Base-by-base conservation (phyloP, 2,329 filamentous ascomycete species). In the Pestalotiopsis sp. region DNA sequence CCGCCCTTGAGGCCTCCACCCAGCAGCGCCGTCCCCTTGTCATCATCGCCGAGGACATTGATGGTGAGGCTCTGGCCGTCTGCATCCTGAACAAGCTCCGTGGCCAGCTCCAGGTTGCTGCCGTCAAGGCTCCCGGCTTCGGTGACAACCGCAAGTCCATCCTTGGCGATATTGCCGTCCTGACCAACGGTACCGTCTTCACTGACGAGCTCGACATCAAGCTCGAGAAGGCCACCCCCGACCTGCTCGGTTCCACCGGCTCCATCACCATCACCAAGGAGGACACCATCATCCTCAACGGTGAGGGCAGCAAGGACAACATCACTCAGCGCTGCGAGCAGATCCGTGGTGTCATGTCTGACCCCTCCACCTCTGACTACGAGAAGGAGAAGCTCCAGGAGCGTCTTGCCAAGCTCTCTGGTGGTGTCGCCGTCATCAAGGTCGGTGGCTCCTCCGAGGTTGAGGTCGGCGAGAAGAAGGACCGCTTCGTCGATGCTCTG, bases 381-480 rank as follows among this genome's bases (percentile, higher is more conserved):
- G 96, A 99, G 90, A 98, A 98, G 90, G 96, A 99, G 92, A 99
- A 99, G 91, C 93, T 99, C 74, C 96, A 98, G 87, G 96, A 99
- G 89, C 96, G 96, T 86, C 93, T 99, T 71, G 96, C 96, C 76
- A 99, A 99, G 91, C 93, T 99, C 75, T 98, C 96, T 75, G 96
- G 96, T 73, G 96, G 96, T 89, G 96, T 99, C 77, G 96, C 96
- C 77, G 96, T 99, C 84, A 98, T 99, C 89, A 98, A 97, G 90
- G 96, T 99, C 72, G 96, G 96, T 78, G 96, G 96, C 82, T 90
- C 95, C 73, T 98, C 95, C 72, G 96, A 99, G 86, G 95, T 99
- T 73, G 96, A 99, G 89, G 96, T 99, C 68, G 92, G 95, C 75
- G 96, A 99, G 91, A 99, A 99, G 94, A 99, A 99, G 91, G 96